phyloP scores from a whole-genome alignment of 1,139 yeast genomes.

The Kodamaea anthophila region DNA sequence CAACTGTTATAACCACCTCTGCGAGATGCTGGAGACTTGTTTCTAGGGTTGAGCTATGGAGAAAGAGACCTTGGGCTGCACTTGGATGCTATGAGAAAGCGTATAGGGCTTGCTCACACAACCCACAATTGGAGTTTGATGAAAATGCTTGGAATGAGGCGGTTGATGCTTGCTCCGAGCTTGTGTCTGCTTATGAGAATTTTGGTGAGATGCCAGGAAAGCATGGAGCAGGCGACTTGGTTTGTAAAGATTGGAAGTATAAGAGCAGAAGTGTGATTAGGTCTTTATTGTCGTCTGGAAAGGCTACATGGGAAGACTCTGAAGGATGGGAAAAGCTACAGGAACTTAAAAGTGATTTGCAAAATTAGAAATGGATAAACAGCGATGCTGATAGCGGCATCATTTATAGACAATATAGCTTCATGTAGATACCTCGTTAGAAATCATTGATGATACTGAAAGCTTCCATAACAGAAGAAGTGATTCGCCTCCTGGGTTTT shows the following conservation, averaged over 20 bases:
- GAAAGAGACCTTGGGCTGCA: slow-evolving; percentile 81
- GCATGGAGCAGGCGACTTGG: slow-evolving; percentile 74
- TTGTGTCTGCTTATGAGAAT: slow-evolving; percentile 82
- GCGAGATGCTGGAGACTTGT: slow-evolving; percentile 80
- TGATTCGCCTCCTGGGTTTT: slow-evolving; percentile 14
- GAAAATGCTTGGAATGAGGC: slow-evolving; percentile 72
- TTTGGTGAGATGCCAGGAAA: slow-evolving; percentile 85
- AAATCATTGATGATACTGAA: slow-evolving; percentile 24
- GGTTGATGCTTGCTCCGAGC: slow-evolving; percentile 71
- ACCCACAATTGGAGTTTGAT: slow-evolving; percentile 58
- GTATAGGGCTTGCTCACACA: slow-evolving; percentile 61
- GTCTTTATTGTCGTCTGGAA: slow-evolving; percentile 75
- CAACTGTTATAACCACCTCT: slow-evolving; percentile 62
- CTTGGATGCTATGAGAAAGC: slow-evolving; percentile 85
- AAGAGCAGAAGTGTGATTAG: slow-evolving; percentile 71
- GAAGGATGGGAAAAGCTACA: slow-evolving; percentile 68
- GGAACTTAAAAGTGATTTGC: slow-evolving; percentile 44
- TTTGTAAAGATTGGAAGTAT: slow-evolving; percentile 89
- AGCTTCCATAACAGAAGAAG: slow-evolving; percentile 26
- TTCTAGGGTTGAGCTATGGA: slow-evolving; percentile 83
- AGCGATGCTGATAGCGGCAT: too few species aligned
- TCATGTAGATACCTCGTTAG: not conserved
- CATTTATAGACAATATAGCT: too few species aligned
- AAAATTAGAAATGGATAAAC: slow-evolving; percentile 1
- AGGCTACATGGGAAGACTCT: slow-evolving; percentile 70